Evolutionary conservation across 305 asterid species (phyloP), one percentile per base, ranked within the genome.

Genomic region (Fraxinus velutina): DNA sequence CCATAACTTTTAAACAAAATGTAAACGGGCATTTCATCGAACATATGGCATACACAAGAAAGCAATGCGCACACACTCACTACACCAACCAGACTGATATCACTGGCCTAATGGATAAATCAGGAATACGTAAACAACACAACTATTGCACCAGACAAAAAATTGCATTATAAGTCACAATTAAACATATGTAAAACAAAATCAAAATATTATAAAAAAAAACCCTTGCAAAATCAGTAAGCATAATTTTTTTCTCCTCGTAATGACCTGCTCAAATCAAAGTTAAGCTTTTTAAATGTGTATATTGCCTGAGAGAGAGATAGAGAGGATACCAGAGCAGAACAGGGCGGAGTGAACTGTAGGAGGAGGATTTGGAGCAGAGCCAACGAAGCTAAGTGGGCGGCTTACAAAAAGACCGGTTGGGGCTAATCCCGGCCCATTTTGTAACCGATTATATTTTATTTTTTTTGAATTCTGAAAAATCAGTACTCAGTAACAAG

Each of bases 1-100:
- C 64, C 47, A 5, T 15, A 39, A 36, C 19, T 80, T 34, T 13
- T 57, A 17, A 79, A 79, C 75, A 77, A 66, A 34, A 66, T 22
- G 76, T 19, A 50, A 2, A 29, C 4, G 13, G 83, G 75, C 89
- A 84, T 88, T 88, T 86, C 77, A 22, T 88, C 91, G 77, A 86
- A 84, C 89, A 86, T 12, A 27, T 83, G 29, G 77, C 50, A 39
- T 8, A 77, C 89, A 50, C 60, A 50, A 50, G 21, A 50, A 50
- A 15, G 21, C 0, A 50, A 4, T 50, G 21, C 60, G 60, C 21
- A 4, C 7, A 15, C 60, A 50, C 6, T 21, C 7, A 50, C 60
- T 4, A 15, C 60, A 50, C 60, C 21, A 50, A 50, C 8, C 1
- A 15, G 60, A 50, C 19, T 4, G 60, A 15, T 50, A 50, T 50